Evolutionary conservation across 805 yeast genomes (phyloP), one percentile per base, ranked within the genome.

Genomic region (Tetrapisispora nanseiensis): DNA sequence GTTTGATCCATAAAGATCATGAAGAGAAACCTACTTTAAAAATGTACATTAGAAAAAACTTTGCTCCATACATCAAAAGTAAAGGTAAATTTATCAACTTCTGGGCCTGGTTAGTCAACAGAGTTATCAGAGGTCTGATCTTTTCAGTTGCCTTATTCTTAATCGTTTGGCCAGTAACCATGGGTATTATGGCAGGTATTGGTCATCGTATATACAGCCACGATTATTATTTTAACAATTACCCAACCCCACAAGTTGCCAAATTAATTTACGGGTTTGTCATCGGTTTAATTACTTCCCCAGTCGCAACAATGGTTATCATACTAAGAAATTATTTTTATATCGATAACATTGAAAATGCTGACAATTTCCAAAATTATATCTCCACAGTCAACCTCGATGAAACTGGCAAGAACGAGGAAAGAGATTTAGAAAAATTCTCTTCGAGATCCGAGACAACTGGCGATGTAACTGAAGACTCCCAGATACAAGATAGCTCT

Each of bases 161-260:
- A n/a, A 40, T 48, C 13, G 46, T 52, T 12, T 55, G 59, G 59
- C 59, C 59, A 5, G 44, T 51, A 1, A 51, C 57, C 8, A 51
- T 55, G 56, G 59, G 58, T 16, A 49, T 55, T 11, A 26, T 54
- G 45, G 52, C 54, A 0, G 51, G 55, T 11, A 46, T 46, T 18
- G 57, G 58, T 11, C 46, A 50, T 2, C 38, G 19, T 15, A 36
- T 42, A 13, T 47, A 49, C 19, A 23, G 44, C n/a, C 37, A 51
- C 29, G 59, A 55, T 20, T 51, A 43, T 40, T 37, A 40, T 18
- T 50, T 44, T 38, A 41, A 43, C 26, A 42, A 48, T 27, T 54
- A 49, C 34, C 54, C 52, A 36, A 33, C 47, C 11, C 58, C 59
- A n/a, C 56, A 52, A 34, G 27, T 50, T 2, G 45, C 47, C 42